Percentiles rank a stretch among this genome's conserved stretches.
Evolutionary conservation across 2,329 filamentous ascomycete genomes (phyloP).

Genomic region (Venturia aucupariae): DNA sequence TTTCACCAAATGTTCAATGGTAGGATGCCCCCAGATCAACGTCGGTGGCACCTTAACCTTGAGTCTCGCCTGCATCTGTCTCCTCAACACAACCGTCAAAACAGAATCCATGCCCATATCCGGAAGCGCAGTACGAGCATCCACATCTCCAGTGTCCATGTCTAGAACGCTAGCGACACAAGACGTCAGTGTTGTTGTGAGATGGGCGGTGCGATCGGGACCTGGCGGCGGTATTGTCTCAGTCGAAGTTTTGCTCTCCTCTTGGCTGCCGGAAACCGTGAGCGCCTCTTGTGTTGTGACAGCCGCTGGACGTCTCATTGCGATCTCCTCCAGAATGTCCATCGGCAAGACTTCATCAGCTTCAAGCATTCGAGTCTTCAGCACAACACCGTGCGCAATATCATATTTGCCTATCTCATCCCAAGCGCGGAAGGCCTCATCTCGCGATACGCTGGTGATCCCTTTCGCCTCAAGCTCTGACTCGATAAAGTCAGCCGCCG

Average conservation of each 20-base stretch:
- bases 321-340: conserved; percentile 19
- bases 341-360: conserved; percentile 23
- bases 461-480: conserved; percentile 34
- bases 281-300: not conserved
- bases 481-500: conserved; percentile 30
- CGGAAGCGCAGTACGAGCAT: conserved; percentile 22
- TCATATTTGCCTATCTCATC: conserved; percentile 28
- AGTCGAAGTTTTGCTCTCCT: not conserved
- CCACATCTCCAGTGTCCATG: conserved; percentile 21
- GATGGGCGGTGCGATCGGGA: not conserved
- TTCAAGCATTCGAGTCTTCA: conserved; percentile 26
- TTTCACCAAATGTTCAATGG: no score
- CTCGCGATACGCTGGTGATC: conserved; percentile 33
- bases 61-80: conserved; percentile 20
- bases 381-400: conserved; percentile 32
- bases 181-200: not conserved
- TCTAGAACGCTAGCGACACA: conserved; percentile 23
- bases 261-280: conserved; percentile 12
- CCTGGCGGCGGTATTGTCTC: not conserved
- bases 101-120: conserved; percentile 29
- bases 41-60: no score
- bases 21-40: no score
- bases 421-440: conserved; percentile 38
- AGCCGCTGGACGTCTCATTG: not conserved
- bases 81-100: conserved; percentile 26